Evolutionary conservation across 495 filamentous ascomycete genomes (phyloP).

Genomic region (Aspergillus heteromorphus): DNA sequence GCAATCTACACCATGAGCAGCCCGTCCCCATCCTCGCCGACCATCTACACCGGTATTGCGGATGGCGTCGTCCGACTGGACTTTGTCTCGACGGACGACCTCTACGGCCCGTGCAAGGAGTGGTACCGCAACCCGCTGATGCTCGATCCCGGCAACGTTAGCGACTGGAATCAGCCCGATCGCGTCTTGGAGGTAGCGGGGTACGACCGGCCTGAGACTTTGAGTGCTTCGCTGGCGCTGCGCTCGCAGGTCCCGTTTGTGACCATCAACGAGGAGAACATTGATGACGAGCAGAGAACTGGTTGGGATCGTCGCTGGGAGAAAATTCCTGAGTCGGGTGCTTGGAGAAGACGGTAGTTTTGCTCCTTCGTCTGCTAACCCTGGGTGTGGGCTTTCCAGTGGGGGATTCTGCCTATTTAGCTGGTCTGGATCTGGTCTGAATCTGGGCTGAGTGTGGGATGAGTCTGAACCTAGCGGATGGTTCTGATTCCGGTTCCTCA

Average conservation of each 20-base stretch:
- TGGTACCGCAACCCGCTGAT: constrained; percentile 35
- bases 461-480: too few species aligned
- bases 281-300: constrained; percentile 22
- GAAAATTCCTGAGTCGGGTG: constrained; percentile 22
- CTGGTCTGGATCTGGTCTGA: background rate
- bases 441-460: too few species aligned
- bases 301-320: constrained; percentile 40
- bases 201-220: constrained; percentile 38
- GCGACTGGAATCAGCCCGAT: background rate
- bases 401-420: too few species aligned
- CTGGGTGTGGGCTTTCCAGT: too few species aligned
- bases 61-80: constrained; percentile 49
- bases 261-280: too few species aligned
- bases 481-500: too few species aligned
- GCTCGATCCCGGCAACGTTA: constrained; percentile 11
- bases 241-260: too few species aligned
- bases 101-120: constrained; percentile 22
- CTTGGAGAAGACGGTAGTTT: constrained; percentile 29
- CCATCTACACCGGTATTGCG: constrained; percentile 53
- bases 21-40: constrained; percentile 49
- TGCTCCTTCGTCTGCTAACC: background rate
- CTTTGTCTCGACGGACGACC: constrained; percentile 45
- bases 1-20: constrained; percentile 56
- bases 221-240: constrained; percentile 30
- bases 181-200: constrained; percentile 30